phyloP scores from a whole-genome alignment of 805 yeast species.

The Sugiyamaella boreocaroliniensis region DNA sequence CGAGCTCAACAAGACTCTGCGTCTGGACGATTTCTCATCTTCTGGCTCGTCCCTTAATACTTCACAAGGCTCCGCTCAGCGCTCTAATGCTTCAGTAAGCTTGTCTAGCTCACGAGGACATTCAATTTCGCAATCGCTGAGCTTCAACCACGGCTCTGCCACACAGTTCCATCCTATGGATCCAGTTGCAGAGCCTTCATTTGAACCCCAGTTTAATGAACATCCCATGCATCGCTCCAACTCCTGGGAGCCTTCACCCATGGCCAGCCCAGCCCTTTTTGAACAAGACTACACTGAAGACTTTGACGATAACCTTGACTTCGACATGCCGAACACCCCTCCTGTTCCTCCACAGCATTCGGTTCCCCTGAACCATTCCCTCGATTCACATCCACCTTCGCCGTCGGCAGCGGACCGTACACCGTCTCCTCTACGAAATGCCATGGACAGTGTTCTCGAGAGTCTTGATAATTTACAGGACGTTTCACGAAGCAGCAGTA shows the following conservation, averaged over 20 bases:
- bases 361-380: conserved; percentile 8
- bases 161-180: neutral
- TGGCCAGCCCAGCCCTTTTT: neutral
- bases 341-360: conserved; percentile 34
- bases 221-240: neutral
- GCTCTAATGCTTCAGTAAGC: neutral
- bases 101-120: neutral
- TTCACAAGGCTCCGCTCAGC: neutral
- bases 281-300: conserved; percentile 1
- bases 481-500: conserved; percentile 14
- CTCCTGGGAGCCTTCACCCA: neutral
- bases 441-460: conserved; percentile 30
- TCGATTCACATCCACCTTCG: neutral
- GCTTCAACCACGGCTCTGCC: neutral
- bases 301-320: conserved; percentile 6
- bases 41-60: neutral
- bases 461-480: conserved; percentile 25
- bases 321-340: conserved; percentile 19
- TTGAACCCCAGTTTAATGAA: too few relatives aligned
- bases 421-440: conserved; percentile 29
- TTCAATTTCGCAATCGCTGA: neutral
- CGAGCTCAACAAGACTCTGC: conserved; percentile 15
- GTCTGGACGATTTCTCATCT: neutral
- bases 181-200: neutral
- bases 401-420: conserved; percentile 19